Conservation (phyloP, 163 green algal genomes). For the Scenedesmus sp. region DNA sequence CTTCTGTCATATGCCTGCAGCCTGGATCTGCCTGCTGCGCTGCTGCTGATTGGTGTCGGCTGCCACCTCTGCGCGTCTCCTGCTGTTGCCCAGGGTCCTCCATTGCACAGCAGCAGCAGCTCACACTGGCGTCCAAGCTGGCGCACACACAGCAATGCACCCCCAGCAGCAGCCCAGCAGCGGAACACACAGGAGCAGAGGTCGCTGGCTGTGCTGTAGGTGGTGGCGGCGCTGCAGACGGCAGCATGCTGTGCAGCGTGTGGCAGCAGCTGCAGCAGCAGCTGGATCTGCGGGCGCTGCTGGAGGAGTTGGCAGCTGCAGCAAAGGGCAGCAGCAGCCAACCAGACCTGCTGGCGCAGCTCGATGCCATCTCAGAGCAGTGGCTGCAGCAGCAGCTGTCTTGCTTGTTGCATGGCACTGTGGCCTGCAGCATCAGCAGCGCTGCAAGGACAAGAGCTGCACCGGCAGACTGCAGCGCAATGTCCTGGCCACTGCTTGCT, state of each 20-base stretch:
- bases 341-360: background rate
- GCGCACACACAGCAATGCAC: background rate
- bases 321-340: background rate
- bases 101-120: constrained; percentile 57
- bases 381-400: constrained; percentile 45
- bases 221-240: background rate
- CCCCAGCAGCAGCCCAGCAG: background rate
- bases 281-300: constrained; percentile 18
- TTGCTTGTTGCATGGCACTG: background rate
- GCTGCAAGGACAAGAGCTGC: background rate
- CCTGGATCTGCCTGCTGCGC: background rate
- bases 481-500: background rate
- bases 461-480: background rate
- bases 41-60: too few relatives aligned
- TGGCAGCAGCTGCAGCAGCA: constrained; percentile 51
- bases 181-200: background rate
- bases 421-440: constrained; percentile 24
- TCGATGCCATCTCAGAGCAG: constrained; percentile 27
- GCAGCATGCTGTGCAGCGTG: constrained; percentile 17
- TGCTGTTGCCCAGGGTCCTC: constrained; percentile 41
- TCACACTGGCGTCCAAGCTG: constrained; percentile 53
- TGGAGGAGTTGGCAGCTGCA: background rate
- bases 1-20: background rate
- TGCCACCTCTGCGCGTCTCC: background rate
- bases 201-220: background rate